Evolutionary conservation across 495 filamentous ascomycete species (phyloP), one percentile per base, ranked within the genome.

Genomic region (Penicillium malachiteum): DNA sequence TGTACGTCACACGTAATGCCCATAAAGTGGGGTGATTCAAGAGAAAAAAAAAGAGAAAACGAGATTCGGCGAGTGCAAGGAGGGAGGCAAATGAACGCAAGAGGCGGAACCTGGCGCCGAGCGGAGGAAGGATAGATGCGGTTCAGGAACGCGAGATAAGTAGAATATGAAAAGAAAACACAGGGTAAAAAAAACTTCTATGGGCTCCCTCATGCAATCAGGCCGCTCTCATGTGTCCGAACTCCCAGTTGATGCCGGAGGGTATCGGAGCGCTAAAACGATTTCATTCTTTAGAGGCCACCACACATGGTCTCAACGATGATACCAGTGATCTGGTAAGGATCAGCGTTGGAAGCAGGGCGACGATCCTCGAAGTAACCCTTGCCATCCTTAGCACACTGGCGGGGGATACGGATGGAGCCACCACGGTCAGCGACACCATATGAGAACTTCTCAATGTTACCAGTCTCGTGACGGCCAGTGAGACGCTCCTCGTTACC

Each of bases 321-420:
- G 70, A 96, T 94, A 68, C 89, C 89, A 56, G 91, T 95, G 69
- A 96, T 92, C 78, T 92, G 92, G 79, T 98, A 98, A 26, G 94
- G 94, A 76, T 95, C 91, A 59, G 86, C 94, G 71, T 98, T 98
- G 68, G 87, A 92, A 42, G 94, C 94, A 43, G 94, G 94, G 63
- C 94, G 83, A 69, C 94, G 86, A 65, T 98, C 94, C 81, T 98
- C 94, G 60, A 98, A 97, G 84, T 98, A 98, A 62, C 94, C 94
- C 78, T 90, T 95, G 74, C 91, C 92, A 72, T 96, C 92, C 72
- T 91, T 90, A 50, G 88, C 94, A 70, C 81, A 83, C 64, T 90
- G 87, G 66, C 94, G 85, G 62, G 95, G 95, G 59, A 98, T 92
- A 81, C 94, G 91, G 68, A 97, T 91, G 57, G 83, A 88, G 44